phyloP scores from a whole-genome alignment of 2,329 filamentous ascomycete genomes.

The Hymenoscyphus fructigenus region DNA sequence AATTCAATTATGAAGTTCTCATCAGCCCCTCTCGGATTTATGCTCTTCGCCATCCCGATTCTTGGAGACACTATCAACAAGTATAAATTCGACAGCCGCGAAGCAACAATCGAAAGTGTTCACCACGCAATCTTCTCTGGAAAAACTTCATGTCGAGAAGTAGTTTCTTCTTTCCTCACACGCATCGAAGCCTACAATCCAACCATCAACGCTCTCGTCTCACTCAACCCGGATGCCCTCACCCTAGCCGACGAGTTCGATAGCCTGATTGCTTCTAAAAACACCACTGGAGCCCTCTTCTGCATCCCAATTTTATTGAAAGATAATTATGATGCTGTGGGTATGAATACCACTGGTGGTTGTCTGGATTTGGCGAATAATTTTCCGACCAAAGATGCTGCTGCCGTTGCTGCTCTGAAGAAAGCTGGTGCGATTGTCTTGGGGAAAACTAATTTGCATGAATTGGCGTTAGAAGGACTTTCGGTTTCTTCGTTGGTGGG shows the following conservation, averaged over 20 bases:
- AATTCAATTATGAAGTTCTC: neutral
- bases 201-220: slow-evolving; percentile 52
- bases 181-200: slow-evolving; percentile 58
- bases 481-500: slow-evolving; percentile 62
- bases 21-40: neutral
- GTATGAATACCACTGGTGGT: slow-evolving; percentile 57
- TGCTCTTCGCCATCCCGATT: neutral
- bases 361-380: slow-evolving; percentile 49
- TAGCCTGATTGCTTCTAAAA: slow-evolving; percentile 44
- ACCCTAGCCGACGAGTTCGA: slow-evolving; percentile 51
- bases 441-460: slow-evolving; percentile 83
- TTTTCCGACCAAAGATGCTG: slow-evolving; percentile 46
- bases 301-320: slow-evolving; percentile 63
- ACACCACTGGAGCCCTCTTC: slow-evolving; percentile 53
- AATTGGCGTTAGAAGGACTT: slow-evolving; percentile 67
- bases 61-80: neutral
- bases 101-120: slow-evolving; percentile 57
- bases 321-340: slow-evolving; percentile 48
- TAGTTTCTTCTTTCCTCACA: slow-evolving; percentile 40
- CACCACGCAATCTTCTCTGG: slow-evolving; percentile 55
- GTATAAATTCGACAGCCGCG: slow-evolving; percentile 48
- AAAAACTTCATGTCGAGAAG: slow-evolving; percentile 29
- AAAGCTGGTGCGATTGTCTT: slow-evolving; percentile 75
- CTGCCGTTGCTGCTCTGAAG: slow-evolving; percentile 55
- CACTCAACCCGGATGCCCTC: slow-evolving; percentile 41